Base-by-base conservation (phyloP, 371 early-diverging fungal genomes). In the Aphelidium insulamus region DNA sequence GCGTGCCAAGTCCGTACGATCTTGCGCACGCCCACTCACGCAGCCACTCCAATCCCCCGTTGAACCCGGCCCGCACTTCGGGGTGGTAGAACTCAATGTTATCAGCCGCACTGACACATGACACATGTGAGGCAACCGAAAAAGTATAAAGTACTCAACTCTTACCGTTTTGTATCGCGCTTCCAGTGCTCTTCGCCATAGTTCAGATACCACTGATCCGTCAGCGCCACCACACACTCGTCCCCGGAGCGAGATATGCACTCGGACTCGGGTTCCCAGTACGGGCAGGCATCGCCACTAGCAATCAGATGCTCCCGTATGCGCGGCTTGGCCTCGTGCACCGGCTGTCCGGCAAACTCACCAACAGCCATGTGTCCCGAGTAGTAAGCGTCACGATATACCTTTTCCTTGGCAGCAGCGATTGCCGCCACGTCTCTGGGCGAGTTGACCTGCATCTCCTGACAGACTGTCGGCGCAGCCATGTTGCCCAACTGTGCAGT, bases 141-240 rank as follows among this genome's bases (percentile, higher is more conserved):
- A n/a, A n/a, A n/a, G n/a, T n/a, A n/a, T n/a, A n/a, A n/a, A n/a
- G n/a, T n/a, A n/a, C n/a, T n/a, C n/a, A n/a, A n/a, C n/a, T n/a
- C n/a, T 43, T 70, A 77, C 58, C 78, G 60, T 44, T 75, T 65
- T 20, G 88, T 76, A 49, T 65, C 46, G 12, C 54, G 57, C 51
- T 75, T 77, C 98, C 98, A 99, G 30, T 66, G 50, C 2, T 66
- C 59, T 57, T 98, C 92, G 39, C 91, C 90, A 48, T 99, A 99
- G 62, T 97, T 82, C 52, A 99, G 61, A 65, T 92, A 98, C 99
- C 99, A 99, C 62, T 99, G 99, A 48, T 95, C 95, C 48, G 84
- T 72, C 42, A 97, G 60, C 18, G 91, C 82, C 34, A 98, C 98
- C 30, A 98, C 84, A 57, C 99, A 99, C 49, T 86, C 91, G 42